Conservation (phyloP, 768 basidiomycete genomes). For the Boletales sp. region DNA sequence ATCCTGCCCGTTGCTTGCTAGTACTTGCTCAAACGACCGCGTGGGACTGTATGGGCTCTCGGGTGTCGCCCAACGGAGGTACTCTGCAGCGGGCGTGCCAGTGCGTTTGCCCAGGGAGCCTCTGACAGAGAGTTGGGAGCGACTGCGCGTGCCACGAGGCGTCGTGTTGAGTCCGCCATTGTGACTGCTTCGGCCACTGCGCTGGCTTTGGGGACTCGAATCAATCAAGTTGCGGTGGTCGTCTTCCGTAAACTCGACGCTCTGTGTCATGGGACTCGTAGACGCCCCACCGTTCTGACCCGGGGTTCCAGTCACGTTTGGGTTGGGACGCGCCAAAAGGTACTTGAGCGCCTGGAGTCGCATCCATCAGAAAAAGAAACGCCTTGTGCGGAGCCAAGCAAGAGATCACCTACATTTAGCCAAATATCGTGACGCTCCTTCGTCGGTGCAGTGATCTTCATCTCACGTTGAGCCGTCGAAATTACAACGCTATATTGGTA, state of each 20-base stretch:
- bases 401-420: constrained; percentile 64
- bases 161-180: constrained; percentile 72
- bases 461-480: constrained; percentile 90
- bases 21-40: constrained; percentile 61
- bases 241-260: constrained; percentile 46
- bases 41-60: constrained; percentile 78
- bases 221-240: constrained; percentile 45
- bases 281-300: constrained; percentile 35
- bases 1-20: constrained; percentile 32
- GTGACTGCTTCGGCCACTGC: constrained; percentile 59
- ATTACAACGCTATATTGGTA: constrained; percentile 92
- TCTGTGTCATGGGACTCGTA: constrained; percentile 47
- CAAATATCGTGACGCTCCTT: constrained; percentile 97
- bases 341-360: constrained; percentile 79
- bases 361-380: constrained; percentile 9
- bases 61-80: constrained; percentile 72
- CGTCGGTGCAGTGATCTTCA: constrained; percentile 97
- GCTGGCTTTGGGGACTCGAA: constrained; percentile 71
- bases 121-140: constrained; percentile 68
- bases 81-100: constrained; percentile 91
- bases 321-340: constrained; percentile 71
- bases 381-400: not conserved
- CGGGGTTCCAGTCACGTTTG: constrained; percentile 20
- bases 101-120: constrained; percentile 81
- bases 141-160: constrained; percentile 72